These are phyloP conservation scores for Stipa capillata DNA, from an alignment of 176 grass and related monocot species.

Conservation along the genomic window DNA sequence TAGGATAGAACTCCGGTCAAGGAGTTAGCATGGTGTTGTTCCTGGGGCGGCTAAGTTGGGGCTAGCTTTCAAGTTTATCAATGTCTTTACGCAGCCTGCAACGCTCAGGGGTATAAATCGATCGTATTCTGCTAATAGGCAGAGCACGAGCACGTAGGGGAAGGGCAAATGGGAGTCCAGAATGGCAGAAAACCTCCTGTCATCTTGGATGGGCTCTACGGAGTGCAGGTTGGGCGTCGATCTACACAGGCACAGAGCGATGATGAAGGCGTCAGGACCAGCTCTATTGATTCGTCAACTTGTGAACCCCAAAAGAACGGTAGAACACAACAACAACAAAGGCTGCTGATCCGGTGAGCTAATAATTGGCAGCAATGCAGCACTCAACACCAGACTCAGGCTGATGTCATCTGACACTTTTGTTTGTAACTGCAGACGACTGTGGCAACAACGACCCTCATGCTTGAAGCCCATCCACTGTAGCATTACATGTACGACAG, in stretches of 20 bases:
- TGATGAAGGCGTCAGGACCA: neutral
- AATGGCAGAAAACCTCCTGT: conserved; percentile 1
- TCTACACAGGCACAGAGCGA: neutral
- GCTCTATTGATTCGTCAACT: neutral
- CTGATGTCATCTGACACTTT: neutral
- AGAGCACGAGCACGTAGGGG: neutral
- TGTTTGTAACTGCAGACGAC: conserved; percentile 26
- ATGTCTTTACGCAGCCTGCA: neutral
- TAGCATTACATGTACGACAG: conserved; percentile 40
- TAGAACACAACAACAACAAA: conserved; percentile 20
- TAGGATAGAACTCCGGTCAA: no score
- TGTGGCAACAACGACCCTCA: conserved; percentile 67
- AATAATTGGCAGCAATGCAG: neutral
- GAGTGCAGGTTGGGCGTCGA: neutral
- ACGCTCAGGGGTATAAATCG: neutral
- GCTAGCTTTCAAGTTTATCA: no score
- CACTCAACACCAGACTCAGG: neutral
- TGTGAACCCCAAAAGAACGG: conserved; percentile 7
- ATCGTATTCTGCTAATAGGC: neutral
- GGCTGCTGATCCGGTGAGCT: conserved; percentile 53
- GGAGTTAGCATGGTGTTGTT: no score
- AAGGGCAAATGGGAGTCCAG: conserved; percentile 32
- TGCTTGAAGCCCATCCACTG: conserved; percentile 77
- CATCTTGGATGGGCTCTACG: conserved; percentile 42
- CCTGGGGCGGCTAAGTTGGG: neutral